Conservation (phyloP, 768 basidiomycete genomes). For the Trametes elegans region DNA sequence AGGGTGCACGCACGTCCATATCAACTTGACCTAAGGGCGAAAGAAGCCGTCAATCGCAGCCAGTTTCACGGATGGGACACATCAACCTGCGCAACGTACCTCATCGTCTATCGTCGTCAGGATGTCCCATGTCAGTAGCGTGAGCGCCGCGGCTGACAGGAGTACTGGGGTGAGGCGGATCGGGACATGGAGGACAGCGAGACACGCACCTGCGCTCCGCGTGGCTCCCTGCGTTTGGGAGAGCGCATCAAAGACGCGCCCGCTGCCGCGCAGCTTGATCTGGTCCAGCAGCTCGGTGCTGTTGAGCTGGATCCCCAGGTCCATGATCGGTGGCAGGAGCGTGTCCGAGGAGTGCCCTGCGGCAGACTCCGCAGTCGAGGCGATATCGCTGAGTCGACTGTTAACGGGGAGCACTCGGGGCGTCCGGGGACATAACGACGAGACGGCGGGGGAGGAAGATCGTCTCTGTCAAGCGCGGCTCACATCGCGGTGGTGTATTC, state of each 20-base stretch:
- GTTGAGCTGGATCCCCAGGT: neutral
- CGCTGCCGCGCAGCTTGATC: neutral
- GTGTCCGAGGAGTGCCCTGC: too few relatives aligned
- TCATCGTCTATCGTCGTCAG: conserved; percentile 12
- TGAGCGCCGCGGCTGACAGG: conserved; percentile 18
- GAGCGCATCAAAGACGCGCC: neutral
- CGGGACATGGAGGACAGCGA: too few relatives aligned
- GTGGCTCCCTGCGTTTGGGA: conserved; percentile 8
- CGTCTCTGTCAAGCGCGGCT: too few relatives aligned
- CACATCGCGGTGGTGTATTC: too few relatives aligned
- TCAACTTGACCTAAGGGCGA: conserved; percentile 4
- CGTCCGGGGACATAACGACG: too few relatives aligned
- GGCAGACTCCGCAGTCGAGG: too few relatives aligned
- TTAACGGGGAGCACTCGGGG: too few relatives aligned
- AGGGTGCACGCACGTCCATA: conserved; percentile 14
- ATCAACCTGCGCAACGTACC: conserved; percentile 8
- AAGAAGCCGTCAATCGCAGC: neutral
- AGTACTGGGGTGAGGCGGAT: too few relatives aligned
- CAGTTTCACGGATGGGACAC: neutral
- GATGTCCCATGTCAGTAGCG: conserved; percentile 16
- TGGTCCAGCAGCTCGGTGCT: neutral
- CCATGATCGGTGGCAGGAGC: too few relatives aligned
- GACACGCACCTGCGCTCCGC: conserved; percentile 7
- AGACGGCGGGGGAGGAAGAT: too few relatives aligned
- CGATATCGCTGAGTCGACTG: too few relatives aligned